Conservation (phyloP, 2,329 filamentous ascomycete species). For the Clonostachys chloroleuca region DNA sequence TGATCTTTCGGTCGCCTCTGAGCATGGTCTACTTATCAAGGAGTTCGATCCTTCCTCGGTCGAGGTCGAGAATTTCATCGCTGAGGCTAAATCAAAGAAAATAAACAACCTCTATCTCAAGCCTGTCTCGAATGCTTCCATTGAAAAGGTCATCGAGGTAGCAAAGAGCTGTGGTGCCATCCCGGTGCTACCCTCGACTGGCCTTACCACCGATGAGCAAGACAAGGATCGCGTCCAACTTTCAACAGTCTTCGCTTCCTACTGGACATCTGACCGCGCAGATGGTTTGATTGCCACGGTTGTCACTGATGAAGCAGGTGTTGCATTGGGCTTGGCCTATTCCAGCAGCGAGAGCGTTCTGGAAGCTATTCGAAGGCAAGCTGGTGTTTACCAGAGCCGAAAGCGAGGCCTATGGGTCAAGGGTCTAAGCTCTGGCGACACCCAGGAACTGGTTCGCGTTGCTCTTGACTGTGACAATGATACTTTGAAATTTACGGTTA, state of each 20-base stretch:
- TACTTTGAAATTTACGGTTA: conserved; percentile 84
- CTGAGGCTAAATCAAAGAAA: conserved; percentile 38
- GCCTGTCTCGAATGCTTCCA: conserved; percentile 37
- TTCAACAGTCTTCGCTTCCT: conserved; percentile 66
- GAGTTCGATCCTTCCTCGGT: conserved; percentile 40
- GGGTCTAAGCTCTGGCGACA: conserved; percentile 89
- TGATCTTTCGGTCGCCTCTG: conserved; percentile 37
- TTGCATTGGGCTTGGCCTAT: conserved; percentile 87
- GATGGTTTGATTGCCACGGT: conserved; percentile 87
- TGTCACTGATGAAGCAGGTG: conserved; percentile 82
- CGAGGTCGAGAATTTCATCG: conserved; percentile 36
- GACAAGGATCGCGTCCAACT: conserved; percentile 52
- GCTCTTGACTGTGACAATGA: conserved; percentile 92
- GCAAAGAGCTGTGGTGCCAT: conserved; percentile 53
- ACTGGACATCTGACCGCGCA: conserved; percentile 74
- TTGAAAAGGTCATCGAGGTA: conserved; percentile 40
- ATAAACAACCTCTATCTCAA: conserved; percentile 45
- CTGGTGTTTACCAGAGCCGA: conserved; percentile 90
- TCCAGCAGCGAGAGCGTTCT: conserved; percentile 87
- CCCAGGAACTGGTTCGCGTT: conserved; percentile 81
- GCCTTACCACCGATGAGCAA: conserved; percentile 64
- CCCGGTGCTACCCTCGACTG: conserved; percentile 68
- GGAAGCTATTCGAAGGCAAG: conserved; percentile 74
- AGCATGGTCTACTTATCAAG: conserved; percentile 46
- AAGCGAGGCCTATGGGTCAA: conserved; percentile 97